Conservation (phyloP, 2,329 filamentous ascomycete species). For the Hysterium pulicare region DNA sequence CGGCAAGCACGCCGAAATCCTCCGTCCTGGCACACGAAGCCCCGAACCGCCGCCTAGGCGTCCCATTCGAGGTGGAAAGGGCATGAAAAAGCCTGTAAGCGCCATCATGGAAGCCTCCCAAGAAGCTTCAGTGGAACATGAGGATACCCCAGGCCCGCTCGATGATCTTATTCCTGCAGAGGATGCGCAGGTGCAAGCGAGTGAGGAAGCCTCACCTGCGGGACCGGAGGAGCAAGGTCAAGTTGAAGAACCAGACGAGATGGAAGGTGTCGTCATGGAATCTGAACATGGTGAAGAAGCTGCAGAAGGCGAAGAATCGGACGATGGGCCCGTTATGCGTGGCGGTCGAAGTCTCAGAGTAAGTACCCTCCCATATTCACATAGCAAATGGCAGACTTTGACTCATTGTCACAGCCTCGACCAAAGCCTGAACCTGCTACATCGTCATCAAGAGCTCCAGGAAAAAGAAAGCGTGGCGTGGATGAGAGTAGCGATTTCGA, state of each 20-base stretch:
- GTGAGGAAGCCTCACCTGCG: conserved; percentile 24
- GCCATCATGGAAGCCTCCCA: conserved; percentile 54
- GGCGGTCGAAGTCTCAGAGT: conserved; percentile 39
- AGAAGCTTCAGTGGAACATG: conserved; percentile 41
- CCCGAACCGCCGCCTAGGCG: conserved; percentile 44
- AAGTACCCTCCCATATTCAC: conserved; percentile 2
- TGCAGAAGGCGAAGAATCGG: conserved; percentile 41
- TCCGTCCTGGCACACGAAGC: conserved; percentile 53
- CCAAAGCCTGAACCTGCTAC: conserved; percentile 22
- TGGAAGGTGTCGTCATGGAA: conserved; percentile 20
- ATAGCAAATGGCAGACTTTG: conserved; percentile 12
- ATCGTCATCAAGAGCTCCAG: conserved; percentile 10
- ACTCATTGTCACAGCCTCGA: conserved; percentile 21
- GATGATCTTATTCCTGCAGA: conserved; percentile 31
- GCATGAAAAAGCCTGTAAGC: conserved; percentile 47
- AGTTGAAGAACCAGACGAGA: conserved; percentile 24
- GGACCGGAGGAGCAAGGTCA: conserved; percentile 30
- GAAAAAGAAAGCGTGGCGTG: conserved; percentile 37
- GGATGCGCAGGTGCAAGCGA: conserved; percentile 36
- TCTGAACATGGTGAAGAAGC: conserved; percentile 23
- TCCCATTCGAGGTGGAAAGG: conserved; percentile 45
- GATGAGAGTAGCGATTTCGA: conserved; percentile 64
- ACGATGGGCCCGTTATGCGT: conserved; percentile 54
- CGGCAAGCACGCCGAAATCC: conserved; percentile 54
- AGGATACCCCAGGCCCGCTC: conserved; percentile 29